phyloP scores from a whole-genome alignment of 257 asterid genomes.

The Primulina eburnea region DNA sequence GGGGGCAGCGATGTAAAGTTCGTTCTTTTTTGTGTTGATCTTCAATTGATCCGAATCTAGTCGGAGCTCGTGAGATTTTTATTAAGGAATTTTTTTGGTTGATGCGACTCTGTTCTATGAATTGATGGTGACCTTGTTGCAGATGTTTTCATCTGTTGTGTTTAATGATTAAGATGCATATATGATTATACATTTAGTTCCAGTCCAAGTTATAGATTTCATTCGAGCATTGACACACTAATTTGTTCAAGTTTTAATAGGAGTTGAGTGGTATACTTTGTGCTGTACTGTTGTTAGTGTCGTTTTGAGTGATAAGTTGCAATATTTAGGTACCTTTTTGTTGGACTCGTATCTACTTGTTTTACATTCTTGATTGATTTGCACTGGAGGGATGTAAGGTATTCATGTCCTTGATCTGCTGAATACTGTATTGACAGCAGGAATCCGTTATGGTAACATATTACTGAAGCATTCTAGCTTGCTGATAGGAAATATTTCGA shows the following conservation, averaged over 20 bases:
- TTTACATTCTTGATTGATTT: too few species aligned
- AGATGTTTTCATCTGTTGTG: neutral
- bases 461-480: neutral
- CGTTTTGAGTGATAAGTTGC: neutral
- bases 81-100: too few species aligned
- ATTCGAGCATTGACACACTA: too few species aligned
- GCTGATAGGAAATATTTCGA: neutral
- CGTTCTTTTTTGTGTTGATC: too few species aligned
- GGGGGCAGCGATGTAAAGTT: too few species aligned
- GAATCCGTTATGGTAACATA: neutral
- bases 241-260: neutral
- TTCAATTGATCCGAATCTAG: too few species aligned
- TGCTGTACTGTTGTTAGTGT: neutral
- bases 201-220: neutral
- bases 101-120: too few species aligned
- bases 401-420: neutral
- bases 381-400: neutral
- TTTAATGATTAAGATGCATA: neutral
- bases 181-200: neutral
- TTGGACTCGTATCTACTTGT: too few species aligned
- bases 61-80: too few species aligned
- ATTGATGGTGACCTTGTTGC: too few species aligned
- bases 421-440: too few species aligned
- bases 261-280: neutral
- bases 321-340: too few species aligned